Base-by-base conservation (phyloP, 805 yeast genomes). In the Jamesozyma rosinii region DNA sequence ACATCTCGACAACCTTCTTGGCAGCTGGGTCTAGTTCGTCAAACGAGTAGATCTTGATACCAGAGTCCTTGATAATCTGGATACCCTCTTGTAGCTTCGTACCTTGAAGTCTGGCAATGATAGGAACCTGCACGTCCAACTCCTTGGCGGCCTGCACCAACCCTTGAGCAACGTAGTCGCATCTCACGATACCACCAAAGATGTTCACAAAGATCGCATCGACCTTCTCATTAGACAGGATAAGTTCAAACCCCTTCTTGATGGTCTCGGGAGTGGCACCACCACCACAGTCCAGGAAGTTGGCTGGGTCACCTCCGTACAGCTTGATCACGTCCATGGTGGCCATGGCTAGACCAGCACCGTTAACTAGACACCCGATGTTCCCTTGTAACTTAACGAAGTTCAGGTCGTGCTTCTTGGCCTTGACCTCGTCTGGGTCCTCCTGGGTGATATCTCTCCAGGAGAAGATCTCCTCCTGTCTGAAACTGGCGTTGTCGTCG, bases 331-430 rank as follows among this genome's bases (percentile, higher is more conserved):
- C 94, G 70, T 92, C 99, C 97, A 92, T 89, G 53, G 99, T 92
- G 58, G 99, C 99, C 99, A 92, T 92, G 60, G 99, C 99, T 65
- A 92, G 78, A 69, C 99, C 99, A 46, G 99, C 99, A 75, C 99
- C 99, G 70, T 92, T 92, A 66, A 92, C 99, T 50, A 92, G 76
- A 75, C 96, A 90, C 59, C 98, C 99, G 63, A 92, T 90, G 76
- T 88, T 86, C 70, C 99, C 99, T 64, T 90, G 94, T 64, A 92
- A 81, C 74, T 92, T 92, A 74, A 92, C 94, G 69, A 90, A 92
- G 75, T 92, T 92, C 62, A 92, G 78, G 59, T 88, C 92, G 61
- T 79, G 83, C 67, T 86, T 70, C 59, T 92, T 74, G 50, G 98
- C 99, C 67, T 77, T 82, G 55, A 87, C 87, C 72, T 90, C 98